phyloP scores from a whole-genome alignment of 192 early-diverging fungal species.

The Umbelopsis ramanniana region DNA sequence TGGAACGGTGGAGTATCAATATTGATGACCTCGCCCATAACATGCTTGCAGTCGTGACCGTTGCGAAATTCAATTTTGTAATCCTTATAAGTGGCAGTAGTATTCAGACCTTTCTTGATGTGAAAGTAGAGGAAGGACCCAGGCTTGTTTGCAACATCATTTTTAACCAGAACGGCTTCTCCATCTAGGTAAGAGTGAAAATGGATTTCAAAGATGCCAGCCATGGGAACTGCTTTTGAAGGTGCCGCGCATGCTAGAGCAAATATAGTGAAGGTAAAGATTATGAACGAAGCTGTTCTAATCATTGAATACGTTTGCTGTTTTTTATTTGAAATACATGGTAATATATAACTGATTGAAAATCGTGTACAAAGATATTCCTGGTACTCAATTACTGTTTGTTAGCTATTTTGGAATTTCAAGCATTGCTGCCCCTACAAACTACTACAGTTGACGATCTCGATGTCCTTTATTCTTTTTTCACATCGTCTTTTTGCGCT shows the following conservation, averaged over 20 bases:
- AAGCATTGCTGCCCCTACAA: too few relatives aligned
- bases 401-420: too few relatives aligned
- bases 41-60: slow-evolving; percentile 15
- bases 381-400: too few relatives aligned
- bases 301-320: not conserved
- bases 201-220: not conserved
- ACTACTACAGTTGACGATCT: too few relatives aligned
- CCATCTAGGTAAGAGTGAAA: slow-evolving; percentile 8
- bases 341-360: too few relatives aligned
- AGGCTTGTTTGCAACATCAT: slow-evolving; percentile 15
- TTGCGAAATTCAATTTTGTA: slow-evolving; percentile 15
- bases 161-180: slow-evolving; percentile 7
- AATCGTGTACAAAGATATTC: too few relatives aligned
- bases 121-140: slow-evolving; percentile 9
- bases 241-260: not conserved
- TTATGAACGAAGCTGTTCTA: not conserved
- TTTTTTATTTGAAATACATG: not conserved
- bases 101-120: not conserved
- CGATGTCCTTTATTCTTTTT: too few relatives aligned
- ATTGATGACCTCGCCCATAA: not conserved
- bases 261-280: not conserved
- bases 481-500: too few relatives aligned
- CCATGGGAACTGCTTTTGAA: not conserved
- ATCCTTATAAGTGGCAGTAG: slow-evolving; percentile 5
- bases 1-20: slow-evolving; percentile 4